phyloP scores from a whole-genome alignment of 345 rosid genomes.

The Eucalyptus tenuipes region DNA sequence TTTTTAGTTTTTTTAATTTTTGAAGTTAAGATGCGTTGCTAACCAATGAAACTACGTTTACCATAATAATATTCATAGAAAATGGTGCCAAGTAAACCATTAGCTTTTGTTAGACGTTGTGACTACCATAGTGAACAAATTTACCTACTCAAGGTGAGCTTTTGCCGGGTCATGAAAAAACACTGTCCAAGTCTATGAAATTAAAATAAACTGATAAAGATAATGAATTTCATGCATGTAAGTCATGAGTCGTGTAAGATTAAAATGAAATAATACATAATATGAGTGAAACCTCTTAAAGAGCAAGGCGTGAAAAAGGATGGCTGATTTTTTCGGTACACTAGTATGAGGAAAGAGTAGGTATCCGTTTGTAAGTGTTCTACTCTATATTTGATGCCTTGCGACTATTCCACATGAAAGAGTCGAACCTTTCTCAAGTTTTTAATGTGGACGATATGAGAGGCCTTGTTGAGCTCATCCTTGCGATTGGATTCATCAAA shows the following conservation, averaged over 20 bases:
- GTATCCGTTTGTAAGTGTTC: rapidly evolving
- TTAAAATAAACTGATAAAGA: no score
- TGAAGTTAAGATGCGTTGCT: neutral
- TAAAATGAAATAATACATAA: no score
- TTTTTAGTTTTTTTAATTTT: neutral
- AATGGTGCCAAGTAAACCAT: neutral
- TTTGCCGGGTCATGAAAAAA: neutral
- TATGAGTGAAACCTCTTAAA: no score
- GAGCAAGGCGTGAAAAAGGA: rapidly evolving
- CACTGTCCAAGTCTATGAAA: neutral
- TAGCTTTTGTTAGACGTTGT: neutral
- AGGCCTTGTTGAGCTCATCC: neutral
- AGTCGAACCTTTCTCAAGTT: neutral
- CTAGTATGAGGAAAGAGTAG: neutral
- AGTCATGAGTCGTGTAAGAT: no score
- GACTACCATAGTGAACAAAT: neutral
- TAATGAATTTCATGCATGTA: no score
- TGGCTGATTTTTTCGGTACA: neutral
- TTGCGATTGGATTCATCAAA: neutral
- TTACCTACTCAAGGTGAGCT: neutral
- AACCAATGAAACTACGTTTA: neutral
- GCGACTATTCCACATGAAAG: rapidly evolving
- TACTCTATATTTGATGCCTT: neutral
- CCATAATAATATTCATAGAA: neutral
- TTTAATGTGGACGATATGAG: neutral